These are phyloP conservation scores for Mycena galopus DNA, from an alignment of 768 basidiomycete genomes.

Conservation along the genomic window DNA sequence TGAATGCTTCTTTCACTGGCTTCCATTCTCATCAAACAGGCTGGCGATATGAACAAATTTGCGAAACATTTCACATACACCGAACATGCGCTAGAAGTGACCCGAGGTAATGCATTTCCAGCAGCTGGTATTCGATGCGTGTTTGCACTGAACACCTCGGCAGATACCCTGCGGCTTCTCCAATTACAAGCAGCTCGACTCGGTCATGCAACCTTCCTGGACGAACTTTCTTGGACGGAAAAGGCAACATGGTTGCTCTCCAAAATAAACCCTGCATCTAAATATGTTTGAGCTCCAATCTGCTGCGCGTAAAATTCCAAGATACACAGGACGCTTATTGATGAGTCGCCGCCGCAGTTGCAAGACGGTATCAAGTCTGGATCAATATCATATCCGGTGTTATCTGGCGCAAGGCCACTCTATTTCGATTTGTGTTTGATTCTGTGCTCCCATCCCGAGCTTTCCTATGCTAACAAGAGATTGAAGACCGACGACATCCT, in stretches of 20 bases:
- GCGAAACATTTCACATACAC: conserved; percentile 65
- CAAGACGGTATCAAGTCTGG: conserved; percentile 75
- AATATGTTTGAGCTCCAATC: conserved; percentile 85
- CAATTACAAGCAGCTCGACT: conserved; percentile 75
- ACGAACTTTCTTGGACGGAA: conserved; percentile 81
- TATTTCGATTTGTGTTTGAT: conserved; percentile 80
- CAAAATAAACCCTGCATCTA: conserved; percentile 73
- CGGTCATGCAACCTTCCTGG: conserved; percentile 88
- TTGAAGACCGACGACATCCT: conserved; percentile 85
- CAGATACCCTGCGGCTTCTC: conserved; percentile 74
- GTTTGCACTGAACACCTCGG: conserved; percentile 58
- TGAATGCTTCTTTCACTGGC: conserved; percentile 16
- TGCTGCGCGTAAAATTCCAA: conserved; percentile 61
- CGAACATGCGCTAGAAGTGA: conserved; percentile 72
- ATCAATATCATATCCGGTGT: conserved; percentile 79
- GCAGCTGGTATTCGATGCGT: neutral
- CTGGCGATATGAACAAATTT: conserved; percentile 69
- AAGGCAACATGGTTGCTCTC: conserved; percentile 68
- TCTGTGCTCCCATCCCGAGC: neutral
- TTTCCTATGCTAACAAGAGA: conserved; percentile 9
- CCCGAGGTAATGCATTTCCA: conserved; percentile 69
- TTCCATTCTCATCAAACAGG: conserved; percentile 39
- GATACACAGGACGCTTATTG: neutral
- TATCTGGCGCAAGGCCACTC: conserved; percentile 77
- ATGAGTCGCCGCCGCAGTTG: conserved; percentile 54